phyloP scores from a whole-genome alignment of 768 basidiomycete species.

The Psilocybe tampanensis region DNA sequence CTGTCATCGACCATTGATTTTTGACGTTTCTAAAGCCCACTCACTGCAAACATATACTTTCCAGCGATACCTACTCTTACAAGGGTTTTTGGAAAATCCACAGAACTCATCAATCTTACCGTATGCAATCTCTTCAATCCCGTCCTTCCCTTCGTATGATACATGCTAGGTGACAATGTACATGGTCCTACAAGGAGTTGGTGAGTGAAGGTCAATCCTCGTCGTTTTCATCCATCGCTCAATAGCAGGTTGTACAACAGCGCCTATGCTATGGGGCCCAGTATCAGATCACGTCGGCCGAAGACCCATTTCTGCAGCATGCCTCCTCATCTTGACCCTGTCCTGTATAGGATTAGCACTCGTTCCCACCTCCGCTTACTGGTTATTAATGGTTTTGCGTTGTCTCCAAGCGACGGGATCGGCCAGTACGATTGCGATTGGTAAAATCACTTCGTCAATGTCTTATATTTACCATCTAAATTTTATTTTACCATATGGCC shows the following conservation, averaged over 20 bases:
- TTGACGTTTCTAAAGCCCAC: constrained; percentile 42
- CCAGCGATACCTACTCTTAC: constrained; percentile 77
- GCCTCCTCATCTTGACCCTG: constrained; percentile 60
- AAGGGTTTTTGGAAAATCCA: constrained; percentile 60
- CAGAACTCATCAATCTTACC: constrained; percentile 77
- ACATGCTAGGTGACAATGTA: constrained; percentile 60
- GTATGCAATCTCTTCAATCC: constrained; percentile 33
- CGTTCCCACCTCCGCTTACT: constrained; percentile 61
- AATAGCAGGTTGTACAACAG: too few relatives aligned
- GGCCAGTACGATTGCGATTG: constrained; percentile 77
- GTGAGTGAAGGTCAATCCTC: constrained; percentile 32
- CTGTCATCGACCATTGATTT: background rate
- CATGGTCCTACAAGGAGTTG: constrained; percentile 67
- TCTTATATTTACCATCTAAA: background rate
- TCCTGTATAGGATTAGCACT: constrained; percentile 66
- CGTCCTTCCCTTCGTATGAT: background rate
- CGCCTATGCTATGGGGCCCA: constrained; percentile 72
- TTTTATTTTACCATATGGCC: background rate
- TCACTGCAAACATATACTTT: constrained; percentile 79
- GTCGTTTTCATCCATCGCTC: background rate
- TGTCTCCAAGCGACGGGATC: constrained; percentile 81
- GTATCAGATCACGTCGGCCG: constrained; percentile 69
- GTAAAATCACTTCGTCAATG: constrained; percentile 28
- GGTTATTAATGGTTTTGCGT: constrained; percentile 79
- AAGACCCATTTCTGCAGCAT: constrained; percentile 62